Evolutionary conservation across 257 asterid genomes (phyloP).

Genomic region (Scutellaria minor): DNA sequence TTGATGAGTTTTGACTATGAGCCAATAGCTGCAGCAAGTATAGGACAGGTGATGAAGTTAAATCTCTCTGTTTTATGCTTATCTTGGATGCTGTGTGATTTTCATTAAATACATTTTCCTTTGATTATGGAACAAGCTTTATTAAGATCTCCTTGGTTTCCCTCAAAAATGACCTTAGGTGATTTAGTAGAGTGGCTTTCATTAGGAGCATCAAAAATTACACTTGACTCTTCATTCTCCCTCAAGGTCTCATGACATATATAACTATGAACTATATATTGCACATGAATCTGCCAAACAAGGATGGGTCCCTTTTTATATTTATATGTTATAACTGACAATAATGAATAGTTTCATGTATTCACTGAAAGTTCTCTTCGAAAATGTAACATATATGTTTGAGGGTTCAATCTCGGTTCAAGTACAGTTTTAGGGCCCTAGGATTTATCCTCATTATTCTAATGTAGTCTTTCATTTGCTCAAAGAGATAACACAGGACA

Average conservation of each 20-base stretch:
- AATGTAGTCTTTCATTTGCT: no score
- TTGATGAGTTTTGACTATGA: slow-evolving; percentile 81
- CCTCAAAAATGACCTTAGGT: slow-evolving; percentile 7
- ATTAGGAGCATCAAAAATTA: slow-evolving; percentile 1
- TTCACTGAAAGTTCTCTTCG: neutral
- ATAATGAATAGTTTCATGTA: neutral
- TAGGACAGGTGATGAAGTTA: slow-evolving; percentile 77
- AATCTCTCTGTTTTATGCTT: slow-evolving; percentile 12
- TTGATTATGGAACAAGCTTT: neutral
- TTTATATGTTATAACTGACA: neutral
- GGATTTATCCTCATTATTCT: no score
- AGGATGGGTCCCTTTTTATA: neutral
- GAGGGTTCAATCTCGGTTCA: no score
- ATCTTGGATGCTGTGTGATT: slow-evolving; percentile 27
- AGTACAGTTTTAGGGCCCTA: no score
- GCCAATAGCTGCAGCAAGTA: slow-evolving; percentile 96
- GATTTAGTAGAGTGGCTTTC: neutral
- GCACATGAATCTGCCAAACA: slow-evolving; percentile 11
- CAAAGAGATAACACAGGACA: no score
- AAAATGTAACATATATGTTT: no score
- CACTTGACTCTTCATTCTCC: neutral
- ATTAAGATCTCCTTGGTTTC: slow-evolving; percentile 20
- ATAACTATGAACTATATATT: slow-evolving; percentile 18
- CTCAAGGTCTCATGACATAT: neutral
- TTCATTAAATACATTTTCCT: slow-evolving; percentile 12